Evolutionary conservation across 768 basidiomycete species (phyloP).

Genomic region (Suillus fuscotomentosus): DNA sequence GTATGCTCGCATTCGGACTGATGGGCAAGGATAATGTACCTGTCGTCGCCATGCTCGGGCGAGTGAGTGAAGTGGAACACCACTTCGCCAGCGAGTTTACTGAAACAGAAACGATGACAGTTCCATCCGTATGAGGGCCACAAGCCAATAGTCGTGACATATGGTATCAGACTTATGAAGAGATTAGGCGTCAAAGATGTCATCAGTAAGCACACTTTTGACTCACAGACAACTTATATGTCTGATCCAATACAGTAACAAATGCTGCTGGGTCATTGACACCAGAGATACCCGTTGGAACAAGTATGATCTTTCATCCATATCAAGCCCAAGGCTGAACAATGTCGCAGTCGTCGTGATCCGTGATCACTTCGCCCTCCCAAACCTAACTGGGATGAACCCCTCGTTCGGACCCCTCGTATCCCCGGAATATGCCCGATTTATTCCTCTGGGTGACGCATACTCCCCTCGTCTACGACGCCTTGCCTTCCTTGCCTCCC

Average conservation of each 20-base stretch:
- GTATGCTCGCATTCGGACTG: slow-evolving; percentile 76
- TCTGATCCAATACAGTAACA: slow-evolving; percentile 53
- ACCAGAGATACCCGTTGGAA: slow-evolving; percentile 70
- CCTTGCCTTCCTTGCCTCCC: slow-evolving; percentile 68
- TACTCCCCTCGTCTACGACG: slow-evolving; percentile 75
- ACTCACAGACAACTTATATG: not conserved
- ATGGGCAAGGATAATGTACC: slow-evolving; percentile 68
- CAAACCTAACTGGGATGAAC: slow-evolving; percentile 74
- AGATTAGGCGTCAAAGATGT: slow-evolving; percentile 71
- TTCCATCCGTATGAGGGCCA: slow-evolving; percentile 90
- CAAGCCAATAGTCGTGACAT: slow-evolving; percentile 62
- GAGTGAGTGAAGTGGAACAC: slow-evolving; percentile 44
- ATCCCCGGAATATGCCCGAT: slow-evolving; percentile 62
- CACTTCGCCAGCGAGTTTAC: not conserved
- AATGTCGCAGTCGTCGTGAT: slow-evolving; percentile 66
- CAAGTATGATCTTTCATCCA: slow-evolving; percentile 50
- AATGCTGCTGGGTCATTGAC: slow-evolving; percentile 88
- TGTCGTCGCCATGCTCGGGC: slow-evolving; percentile 87
- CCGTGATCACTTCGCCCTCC: slow-evolving; percentile 82
- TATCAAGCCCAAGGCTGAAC: slow-evolving; percentile 9
- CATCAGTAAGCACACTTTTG: slow-evolving; percentile 55
- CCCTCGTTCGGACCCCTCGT: slow-evolving; percentile 73
- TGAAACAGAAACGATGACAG: slow-evolving; percentile 32
- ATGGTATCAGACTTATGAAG: slow-evolving; percentile 79
- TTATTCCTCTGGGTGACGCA: slow-evolving; percentile 82